These are phyloP conservation scores for Chrysoporthe deuterocubensis DNA, from an alignment of 2,329 filamentous ascomycete species.

Conservation along the genomic window DNA sequence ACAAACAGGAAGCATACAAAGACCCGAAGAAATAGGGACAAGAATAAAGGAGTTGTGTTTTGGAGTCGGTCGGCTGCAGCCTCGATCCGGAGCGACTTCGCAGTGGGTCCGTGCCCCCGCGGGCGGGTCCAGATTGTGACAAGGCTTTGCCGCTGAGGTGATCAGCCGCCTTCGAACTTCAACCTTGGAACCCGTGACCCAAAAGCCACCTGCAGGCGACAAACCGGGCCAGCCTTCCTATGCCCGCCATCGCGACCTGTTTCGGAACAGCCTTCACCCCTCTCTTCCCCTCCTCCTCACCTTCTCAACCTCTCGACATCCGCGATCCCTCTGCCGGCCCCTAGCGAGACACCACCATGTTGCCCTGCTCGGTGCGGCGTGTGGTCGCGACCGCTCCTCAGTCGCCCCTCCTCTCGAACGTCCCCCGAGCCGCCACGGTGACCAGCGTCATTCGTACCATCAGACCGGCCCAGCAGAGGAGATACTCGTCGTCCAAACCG, in stretches of 20 bases:
- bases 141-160: slow-evolving; percentile 29
- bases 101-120: slow-evolving; percentile 10
- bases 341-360: slow-evolving; percentile 47
- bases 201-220: slow-evolving; percentile 17
- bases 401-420: slow-evolving; percentile 48
- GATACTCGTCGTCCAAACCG: slow-evolving; percentile 66
- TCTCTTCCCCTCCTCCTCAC: neutral
- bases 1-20: neutral
- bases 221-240: slow-evolving; percentile 22
- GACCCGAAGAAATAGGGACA: too few species aligned
- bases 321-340: neutral
- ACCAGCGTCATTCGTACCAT: slow-evolving; percentile 42
- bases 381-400: slow-evolving; percentile 53
- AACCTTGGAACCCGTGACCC: slow-evolving; percentile 20
- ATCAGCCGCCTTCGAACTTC: slow-evolving; percentile 23
- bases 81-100: slow-evolving; percentile 1
- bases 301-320: neutral
- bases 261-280: neutral
- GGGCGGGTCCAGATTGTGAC: slow-evolving; percentile 8
- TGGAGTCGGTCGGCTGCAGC: neutral
- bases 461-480: slow-evolving; percentile 52
- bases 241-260: slow-evolving; percentile 18
- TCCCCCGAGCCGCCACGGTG: slow-evolving; percentile 43
- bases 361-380: slow-evolving; percentile 61
- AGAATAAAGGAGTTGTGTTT: neutral